Percentiles rank a stretch among this genome's conserved stretches.
These are phyloP conservation scores for Diutina neorugosa DNA, from an alignment of 1,139 yeast species.

Conservation along the genomic window DNA sequence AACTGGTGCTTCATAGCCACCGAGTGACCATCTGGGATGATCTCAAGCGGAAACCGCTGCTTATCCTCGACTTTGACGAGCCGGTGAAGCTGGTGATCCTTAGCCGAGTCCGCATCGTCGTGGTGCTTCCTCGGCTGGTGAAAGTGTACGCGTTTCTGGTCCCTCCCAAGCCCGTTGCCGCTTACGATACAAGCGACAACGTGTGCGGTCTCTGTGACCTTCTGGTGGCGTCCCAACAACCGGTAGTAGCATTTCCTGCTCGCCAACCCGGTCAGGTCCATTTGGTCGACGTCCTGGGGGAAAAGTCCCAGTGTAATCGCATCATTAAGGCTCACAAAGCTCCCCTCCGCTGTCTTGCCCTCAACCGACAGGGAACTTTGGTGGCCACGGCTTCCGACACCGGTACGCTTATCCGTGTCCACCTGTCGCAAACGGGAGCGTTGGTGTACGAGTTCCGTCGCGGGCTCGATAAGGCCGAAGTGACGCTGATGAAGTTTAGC, in stretches of 20 bases:
- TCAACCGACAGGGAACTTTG: constrained; percentile 64
- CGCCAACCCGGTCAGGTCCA: constrained; percentile 65
- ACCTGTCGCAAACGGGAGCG: constrained; percentile 63
- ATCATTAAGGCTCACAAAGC: constrained; percentile 80
- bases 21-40: constrained; percentile 88
- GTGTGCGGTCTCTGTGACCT: constrained; percentile 60
- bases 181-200: constrained; percentile 63
- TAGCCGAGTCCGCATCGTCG: constrained; percentile 65
- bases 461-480: constrained; percentile 73
- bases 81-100: constrained; percentile 65
- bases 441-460: constrained; percentile 73
- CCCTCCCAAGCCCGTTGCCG: constrained; percentile 59
- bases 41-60: constrained; percentile 62
- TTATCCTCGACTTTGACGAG: constrained; percentile 60
- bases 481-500: constrained; percentile 76
- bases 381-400: constrained; percentile 82
- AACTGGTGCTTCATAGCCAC: constrained; percentile 65
- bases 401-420: constrained; percentile 77
- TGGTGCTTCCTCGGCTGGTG: constrained; percentile 54
- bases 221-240: constrained; percentile 23
- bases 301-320: constrained; percentile 51
- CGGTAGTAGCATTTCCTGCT: constrained; percentile 64
- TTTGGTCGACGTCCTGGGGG: constrained; percentile 54
- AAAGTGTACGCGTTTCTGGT: constrained; percentile 71
- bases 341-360: constrained; percentile 49